These are phyloP conservation scores for Wickerhamiella spandovensis DNA, from an alignment of 805 yeast genomes.

Conservation along the genomic window DNA sequence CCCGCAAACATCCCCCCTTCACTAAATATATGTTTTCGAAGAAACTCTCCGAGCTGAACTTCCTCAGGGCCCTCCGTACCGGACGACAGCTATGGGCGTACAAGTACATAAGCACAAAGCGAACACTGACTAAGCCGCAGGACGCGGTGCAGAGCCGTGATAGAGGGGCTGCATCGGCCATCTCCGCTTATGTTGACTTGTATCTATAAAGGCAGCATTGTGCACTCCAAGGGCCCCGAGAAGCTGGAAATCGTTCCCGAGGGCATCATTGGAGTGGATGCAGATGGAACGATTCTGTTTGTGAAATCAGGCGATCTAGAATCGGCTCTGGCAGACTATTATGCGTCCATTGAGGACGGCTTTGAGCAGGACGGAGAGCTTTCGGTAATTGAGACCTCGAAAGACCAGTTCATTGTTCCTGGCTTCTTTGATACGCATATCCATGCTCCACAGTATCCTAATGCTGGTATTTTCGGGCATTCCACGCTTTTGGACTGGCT, in stretches of 20 bases:
- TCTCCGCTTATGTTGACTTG: background rate
- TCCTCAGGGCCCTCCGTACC: too few relatives aligned
- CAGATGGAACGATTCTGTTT: slow-evolving; percentile 39
- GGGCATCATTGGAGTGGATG: slow-evolving; percentile 52
- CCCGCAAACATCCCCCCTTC: too few relatives aligned
- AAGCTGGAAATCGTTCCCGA: slow-evolving; percentile 39
- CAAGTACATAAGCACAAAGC: too few relatives aligned
- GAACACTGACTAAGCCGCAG: too few relatives aligned
- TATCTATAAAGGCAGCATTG: slow-evolving; percentile 8
- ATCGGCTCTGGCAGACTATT: slow-evolving; percentile 7
- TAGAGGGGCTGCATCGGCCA: background rate
- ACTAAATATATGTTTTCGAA: too few relatives aligned
- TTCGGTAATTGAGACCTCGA: slow-evolving; percentile 4
- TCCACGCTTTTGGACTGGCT: slow-evolving; percentile 85
- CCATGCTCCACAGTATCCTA: slow-evolving; percentile 78
- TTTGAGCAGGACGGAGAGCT: background rate
- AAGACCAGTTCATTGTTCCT: slow-evolving; percentile 51
- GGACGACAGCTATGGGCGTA: too few relatives aligned
- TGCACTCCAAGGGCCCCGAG: slow-evolving; percentile 8
- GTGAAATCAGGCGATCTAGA: slow-evolving; percentile 14
- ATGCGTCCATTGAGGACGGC: slow-evolving; percentile 6
- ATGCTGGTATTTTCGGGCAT: slow-evolving; percentile 71
- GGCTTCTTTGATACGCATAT: slow-evolving; percentile 76
- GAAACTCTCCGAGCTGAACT: too few relatives aligned
- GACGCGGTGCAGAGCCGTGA: too few relatives aligned